phyloP scores from a whole-genome alignment of 108 stramenopile species.

The Skeletonema grethae region DNA sequence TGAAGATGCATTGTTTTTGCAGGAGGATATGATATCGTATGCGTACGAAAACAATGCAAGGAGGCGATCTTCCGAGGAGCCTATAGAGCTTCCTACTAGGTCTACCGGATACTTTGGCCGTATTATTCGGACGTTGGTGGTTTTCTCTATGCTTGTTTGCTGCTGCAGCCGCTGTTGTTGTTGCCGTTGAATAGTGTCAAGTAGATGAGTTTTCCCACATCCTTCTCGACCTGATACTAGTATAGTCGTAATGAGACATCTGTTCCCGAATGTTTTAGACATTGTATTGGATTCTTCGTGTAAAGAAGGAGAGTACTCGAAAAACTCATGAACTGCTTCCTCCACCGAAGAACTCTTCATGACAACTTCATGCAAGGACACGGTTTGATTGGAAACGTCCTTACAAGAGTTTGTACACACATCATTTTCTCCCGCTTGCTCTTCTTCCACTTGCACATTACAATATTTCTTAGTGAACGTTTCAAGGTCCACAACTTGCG shows the following conservation, averaged over 20 bases:
- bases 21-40: background rate
- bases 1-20: background rate
- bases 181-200: slow-evolving; percentile 50
- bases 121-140: slow-evolving; percentile 36
- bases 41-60: slow-evolving; percentile 61
- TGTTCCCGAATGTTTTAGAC: background rate
- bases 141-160: background rate
- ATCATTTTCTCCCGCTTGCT: background rate
- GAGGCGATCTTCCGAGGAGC: slow-evolving; percentile 69
- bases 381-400: background rate
- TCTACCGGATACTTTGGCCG: slow-evolving; percentile 63
- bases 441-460: background rate
- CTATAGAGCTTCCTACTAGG: slow-evolving; percentile 54
- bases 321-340: slow-evolving; percentile 38
- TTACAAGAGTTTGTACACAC: background rate
- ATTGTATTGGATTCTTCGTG: background rate
- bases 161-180: background rate
- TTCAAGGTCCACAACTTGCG: background rate
- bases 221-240: slow-evolving; percentile 67
- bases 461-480: background rate
- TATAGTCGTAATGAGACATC: slow-evolving; percentile 25
- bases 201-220: slow-evolving; percentile 74
- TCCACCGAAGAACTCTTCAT: slow-evolving; percentile 30
- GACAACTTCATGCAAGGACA: slow-evolving; percentile 21
- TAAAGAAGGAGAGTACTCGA: background rate